phyloP scores from a whole-genome alignment of 352 stramenopile genomes.

The Phytopythium helicoides region DNA sequence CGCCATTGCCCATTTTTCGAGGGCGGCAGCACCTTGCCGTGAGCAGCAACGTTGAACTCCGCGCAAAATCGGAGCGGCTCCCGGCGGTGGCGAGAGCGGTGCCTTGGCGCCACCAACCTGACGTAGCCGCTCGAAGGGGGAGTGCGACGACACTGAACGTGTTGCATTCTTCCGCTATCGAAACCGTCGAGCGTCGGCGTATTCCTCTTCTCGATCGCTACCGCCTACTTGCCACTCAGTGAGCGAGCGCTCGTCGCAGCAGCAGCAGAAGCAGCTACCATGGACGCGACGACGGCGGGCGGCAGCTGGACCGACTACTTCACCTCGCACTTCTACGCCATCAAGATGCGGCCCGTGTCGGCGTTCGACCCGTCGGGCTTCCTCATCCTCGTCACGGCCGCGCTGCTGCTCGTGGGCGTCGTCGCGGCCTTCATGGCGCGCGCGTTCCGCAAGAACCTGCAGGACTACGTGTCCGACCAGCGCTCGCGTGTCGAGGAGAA shows the following conservation, averaged over 20 bases:
- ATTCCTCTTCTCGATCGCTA: too few relatives aligned
- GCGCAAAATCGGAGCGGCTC: too few relatives aligned
- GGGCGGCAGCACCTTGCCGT: too few relatives aligned
- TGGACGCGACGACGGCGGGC: slow-evolving; percentile 24
- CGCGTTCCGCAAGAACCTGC: slow-evolving; percentile 64
- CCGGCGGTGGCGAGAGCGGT: neutral
- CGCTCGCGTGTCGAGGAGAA: slow-evolving; percentile 67
- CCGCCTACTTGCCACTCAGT: too few relatives aligned
- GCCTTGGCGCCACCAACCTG: neutral
- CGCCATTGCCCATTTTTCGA: too few relatives aligned
- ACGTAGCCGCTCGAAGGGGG: slow-evolving; percentile 3
- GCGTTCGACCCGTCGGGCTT: slow-evolving; percentile 85
- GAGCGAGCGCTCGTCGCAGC: too few relatives aligned
- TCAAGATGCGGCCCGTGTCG: slow-evolving; percentile 81
- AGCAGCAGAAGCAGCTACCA: slow-evolving; percentile 11
- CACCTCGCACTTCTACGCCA: slow-evolving; percentile 80
- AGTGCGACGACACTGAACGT: slow-evolving; percentile 3
- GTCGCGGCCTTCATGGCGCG: slow-evolving; percentile 44
- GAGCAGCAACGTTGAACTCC: neutral
- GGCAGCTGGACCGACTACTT: slow-evolving; percentile 65
- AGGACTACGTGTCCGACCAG: slow-evolving; percentile 72
- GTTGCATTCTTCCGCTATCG: slow-evolving; percentile 9
- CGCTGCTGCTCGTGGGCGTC: slow-evolving; percentile 68
- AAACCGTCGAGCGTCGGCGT: neutral
- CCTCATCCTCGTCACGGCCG: slow-evolving; percentile 70